Percentiles rank a stretch among this genome's conserved stretches.
These are phyloP conservation scores for Avena eriantha DNA, from an alignment of 176 grass and related monocot species.

Conservation along the genomic window DNA sequence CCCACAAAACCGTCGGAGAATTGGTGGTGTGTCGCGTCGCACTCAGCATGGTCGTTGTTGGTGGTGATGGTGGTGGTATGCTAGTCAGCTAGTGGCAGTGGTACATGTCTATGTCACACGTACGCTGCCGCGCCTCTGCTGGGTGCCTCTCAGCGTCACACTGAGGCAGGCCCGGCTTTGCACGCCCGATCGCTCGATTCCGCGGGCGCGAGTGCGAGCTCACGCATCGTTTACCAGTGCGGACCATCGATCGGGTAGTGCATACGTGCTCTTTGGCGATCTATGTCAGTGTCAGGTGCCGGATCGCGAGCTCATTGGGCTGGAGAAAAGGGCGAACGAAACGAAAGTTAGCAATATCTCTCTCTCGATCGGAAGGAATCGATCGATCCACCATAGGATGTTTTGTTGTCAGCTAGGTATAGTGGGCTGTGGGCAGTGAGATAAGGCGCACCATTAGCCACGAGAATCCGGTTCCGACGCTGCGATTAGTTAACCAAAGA, in stretches of 20 bases:
- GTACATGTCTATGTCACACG: background rate
- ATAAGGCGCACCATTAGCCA: constrained; percentile 38
- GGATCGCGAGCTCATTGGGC: constrained; percentile 4
- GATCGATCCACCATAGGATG: constrained; percentile 1
- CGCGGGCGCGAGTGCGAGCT: background rate
- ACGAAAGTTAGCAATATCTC: constrained; percentile 22
- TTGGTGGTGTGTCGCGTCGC: constrained; percentile 28
- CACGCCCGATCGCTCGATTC: background rate
- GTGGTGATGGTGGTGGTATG: constrained; percentile 1
- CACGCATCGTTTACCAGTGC: background rate
- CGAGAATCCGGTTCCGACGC: constrained; percentile 46
- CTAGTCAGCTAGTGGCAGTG: background rate
- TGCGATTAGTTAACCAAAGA: constrained; percentile 11
- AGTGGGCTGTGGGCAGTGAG: constrained; percentile 14
- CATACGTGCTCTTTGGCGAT: background rate
- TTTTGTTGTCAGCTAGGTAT: background rate
- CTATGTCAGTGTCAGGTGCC: constrained; percentile 24
- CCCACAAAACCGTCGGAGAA: background rate
- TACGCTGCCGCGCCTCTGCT: background rate
- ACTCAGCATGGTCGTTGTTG: background rate
- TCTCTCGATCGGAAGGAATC: background rate
- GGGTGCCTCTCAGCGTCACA: background rate
- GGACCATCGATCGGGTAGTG: background rate
- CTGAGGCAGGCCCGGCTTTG: too few relatives aligned
- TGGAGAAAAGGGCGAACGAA: too few relatives aligned